Percentiles rank a stretch among this genome's conserved stretches.
Evolutionary conservation across 2,329 filamentous ascomycete genomes (phyloP).

Genomic region (Emericellopsis cladophorae): DNA sequence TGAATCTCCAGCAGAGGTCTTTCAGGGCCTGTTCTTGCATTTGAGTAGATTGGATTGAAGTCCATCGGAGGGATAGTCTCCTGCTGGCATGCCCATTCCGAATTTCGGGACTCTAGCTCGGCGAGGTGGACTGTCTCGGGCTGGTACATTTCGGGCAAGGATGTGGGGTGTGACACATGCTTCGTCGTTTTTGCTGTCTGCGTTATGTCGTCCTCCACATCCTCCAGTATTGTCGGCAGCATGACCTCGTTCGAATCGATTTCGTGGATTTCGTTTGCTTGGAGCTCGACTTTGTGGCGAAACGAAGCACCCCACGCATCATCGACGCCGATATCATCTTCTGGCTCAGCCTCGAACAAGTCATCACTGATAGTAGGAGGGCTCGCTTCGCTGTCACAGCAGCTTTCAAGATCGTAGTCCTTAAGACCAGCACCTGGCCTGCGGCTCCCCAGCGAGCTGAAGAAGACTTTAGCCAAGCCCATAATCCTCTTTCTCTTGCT

Average conservation of each 20-base stretch:
- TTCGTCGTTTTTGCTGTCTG: not conserved
- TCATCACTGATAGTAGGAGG: slow-evolving; percentile 28
- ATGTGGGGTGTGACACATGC: not conserved
- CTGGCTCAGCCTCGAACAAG: not conserved
- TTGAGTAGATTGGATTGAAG: not conserved
- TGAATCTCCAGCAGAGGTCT: slow-evolving; percentile 24
- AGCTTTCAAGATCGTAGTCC: slow-evolving; percentile 8
- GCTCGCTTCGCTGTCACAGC: slow-evolving; percentile 10
- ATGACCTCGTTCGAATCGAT: slow-evolving; percentile 35
- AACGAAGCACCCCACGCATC: not conserved
- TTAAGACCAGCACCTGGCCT: slow-evolving; percentile 16
- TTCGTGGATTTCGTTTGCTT: slow-evolving; percentile 37
- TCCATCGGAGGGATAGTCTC: slow-evolving; percentile 9
- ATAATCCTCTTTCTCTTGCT: slow-evolving; percentile 39
- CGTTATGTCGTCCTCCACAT: slow-evolving; percentile 5
- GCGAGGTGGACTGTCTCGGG: slow-evolving; percentile 7
- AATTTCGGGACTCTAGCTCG: slow-evolving; percentile 11
- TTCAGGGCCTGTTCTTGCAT: slow-evolving; percentile 6
- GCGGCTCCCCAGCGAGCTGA: slow-evolving; percentile 37
- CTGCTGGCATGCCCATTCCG: slow-evolving; percentile 8
- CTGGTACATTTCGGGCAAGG: not conserved
- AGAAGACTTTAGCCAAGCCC: slow-evolving; percentile 39
- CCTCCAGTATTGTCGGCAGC: slow-evolving; percentile 14
- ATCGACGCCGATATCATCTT: not conserved
- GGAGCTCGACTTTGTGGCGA: slow-evolving; percentile 26